A percentile compares a stretch with the other conserved stretches of the same genome.
Conservation (phyloP, 1,284 basidiomycete species). For the Fomitopsis schrenkii region DNA sequence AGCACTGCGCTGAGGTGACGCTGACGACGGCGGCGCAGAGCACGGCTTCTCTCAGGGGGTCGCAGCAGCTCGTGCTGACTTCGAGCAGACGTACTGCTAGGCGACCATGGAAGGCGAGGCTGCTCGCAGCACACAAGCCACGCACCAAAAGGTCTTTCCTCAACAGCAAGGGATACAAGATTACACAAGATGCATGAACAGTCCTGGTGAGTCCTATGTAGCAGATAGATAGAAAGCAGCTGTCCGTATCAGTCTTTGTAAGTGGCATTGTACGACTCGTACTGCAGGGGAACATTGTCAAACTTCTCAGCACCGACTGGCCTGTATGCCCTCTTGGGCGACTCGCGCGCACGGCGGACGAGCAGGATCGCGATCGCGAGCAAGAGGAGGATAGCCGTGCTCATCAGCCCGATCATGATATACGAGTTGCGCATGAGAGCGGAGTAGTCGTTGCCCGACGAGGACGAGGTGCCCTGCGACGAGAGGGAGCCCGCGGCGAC, state of each 20-base stretch:
- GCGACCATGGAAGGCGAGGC: too few species aligned
- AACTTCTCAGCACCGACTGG: background rate
- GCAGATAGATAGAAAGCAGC: background rate
- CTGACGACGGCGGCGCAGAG: conserved; percentile 16
- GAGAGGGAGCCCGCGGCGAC: background rate
- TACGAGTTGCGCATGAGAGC: background rate
- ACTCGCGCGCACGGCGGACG: background rate
- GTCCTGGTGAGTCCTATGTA: background rate
- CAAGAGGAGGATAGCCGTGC: background rate
- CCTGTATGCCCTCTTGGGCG: background rate
- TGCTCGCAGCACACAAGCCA: too few species aligned
- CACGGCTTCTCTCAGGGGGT: conserved; percentile 43
- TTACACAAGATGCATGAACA: background rate
- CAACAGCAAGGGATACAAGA: background rate
- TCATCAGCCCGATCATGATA: background rate
- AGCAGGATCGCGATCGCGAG: background rate
- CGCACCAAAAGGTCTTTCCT: too few species aligned
- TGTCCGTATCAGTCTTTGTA: background rate
- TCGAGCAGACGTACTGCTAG: conserved; percentile 8
- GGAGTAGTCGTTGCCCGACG: background rate
- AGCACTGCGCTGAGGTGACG: background rate
- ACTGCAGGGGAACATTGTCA: background rate
- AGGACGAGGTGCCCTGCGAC: background rate
- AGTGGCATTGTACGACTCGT: background rate
- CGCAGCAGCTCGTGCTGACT: conserved; percentile 17